These are phyloP conservation scores for Spongospora subterranea DNA, from an alignment of 208 protist species.

Conservation along the genomic window DNA sequence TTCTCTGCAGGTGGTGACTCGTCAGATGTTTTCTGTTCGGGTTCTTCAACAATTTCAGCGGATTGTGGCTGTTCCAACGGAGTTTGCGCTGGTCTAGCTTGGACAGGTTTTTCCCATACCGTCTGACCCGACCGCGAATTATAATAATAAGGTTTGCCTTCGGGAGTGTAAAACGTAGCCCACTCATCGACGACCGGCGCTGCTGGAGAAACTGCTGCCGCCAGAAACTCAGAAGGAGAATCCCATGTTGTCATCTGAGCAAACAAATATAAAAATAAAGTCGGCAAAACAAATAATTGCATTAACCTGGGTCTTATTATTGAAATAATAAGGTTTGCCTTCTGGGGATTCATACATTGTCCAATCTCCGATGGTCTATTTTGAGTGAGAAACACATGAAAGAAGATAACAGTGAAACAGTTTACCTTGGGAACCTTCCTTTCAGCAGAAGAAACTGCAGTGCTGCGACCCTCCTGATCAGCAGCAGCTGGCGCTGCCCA, in stretches of 20 bases:
- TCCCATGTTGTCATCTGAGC: neutral
- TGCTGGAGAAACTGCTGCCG: neutral
- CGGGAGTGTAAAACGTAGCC: conserved; percentile 1
- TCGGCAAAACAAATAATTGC: neutral
- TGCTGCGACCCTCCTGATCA: neutral
- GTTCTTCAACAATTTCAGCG: neutral
- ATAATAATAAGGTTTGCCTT: conserved; percentile 55
- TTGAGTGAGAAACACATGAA: neutral
- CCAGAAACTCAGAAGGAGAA: neutral
- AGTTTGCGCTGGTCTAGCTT: no score
- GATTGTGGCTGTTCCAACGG: no score
- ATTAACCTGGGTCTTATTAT: conserved; percentile 41
- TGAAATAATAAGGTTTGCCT: conserved; percentile 50
- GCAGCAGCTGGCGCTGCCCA: neutral
- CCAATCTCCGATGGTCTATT: conserved; percentile 42
- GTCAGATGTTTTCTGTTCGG: neutral
- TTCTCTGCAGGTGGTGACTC: neutral
- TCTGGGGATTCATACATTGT: neutral
- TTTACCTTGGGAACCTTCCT: neutral
- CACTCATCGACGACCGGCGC: neutral
- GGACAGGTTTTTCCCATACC: neutral
- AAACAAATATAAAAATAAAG: neutral
- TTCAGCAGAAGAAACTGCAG: neutral
- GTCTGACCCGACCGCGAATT: neutral
- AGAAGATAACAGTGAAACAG: neutral